These are phyloP conservation scores for Alternaria dauci DNA, from an alignment of 2,329 filamentous ascomycete genomes.

Conservation along the genomic window DNA sequence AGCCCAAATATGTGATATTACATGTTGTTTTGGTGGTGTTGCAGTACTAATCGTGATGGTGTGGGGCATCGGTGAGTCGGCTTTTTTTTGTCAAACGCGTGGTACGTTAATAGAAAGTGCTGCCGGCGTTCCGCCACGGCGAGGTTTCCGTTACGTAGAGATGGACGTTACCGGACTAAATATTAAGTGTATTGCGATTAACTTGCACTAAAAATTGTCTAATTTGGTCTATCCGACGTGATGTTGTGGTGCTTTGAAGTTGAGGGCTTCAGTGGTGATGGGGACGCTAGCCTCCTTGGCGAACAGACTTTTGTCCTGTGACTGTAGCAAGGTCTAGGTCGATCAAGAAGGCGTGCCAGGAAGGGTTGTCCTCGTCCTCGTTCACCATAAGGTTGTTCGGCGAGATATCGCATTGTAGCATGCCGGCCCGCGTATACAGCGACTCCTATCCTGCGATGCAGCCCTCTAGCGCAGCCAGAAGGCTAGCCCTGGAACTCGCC, in stretches of 20 bases:
- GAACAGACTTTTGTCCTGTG: too few species aligned
- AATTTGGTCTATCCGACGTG: too few species aligned
- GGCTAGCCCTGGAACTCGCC: slow-evolving; percentile 36
- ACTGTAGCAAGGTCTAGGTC: slow-evolving; percentile 52
- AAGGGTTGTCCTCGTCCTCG: slow-evolving; percentile 53
- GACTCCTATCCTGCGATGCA: slow-evolving; percentile 52
- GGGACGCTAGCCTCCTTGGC: too few species aligned
- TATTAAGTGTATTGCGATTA: too few species aligned
- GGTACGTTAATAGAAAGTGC: too few species aligned
- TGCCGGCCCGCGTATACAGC: slow-evolving; percentile 24
- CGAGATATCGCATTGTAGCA: slow-evolving; percentile 58
- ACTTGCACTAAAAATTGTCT: too few species aligned
- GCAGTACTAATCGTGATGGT: background rate
- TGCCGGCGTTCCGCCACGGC: too few species aligned
- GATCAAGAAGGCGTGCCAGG: slow-evolving; percentile 54
- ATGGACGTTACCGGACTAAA: too few species aligned
- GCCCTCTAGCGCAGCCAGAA: slow-evolving; percentile 33
- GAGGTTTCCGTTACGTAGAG: too few species aligned
- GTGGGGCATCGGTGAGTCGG: background rate
- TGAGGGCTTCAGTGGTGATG: too few species aligned
- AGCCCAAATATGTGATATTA: background rate
- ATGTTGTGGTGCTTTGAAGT: too few species aligned
- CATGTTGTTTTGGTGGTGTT: background rate
- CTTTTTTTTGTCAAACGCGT: background rate
- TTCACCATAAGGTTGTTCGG: slow-evolving; percentile 60